Base-by-base conservation (phyloP, 345 rosid genomes). In the Salix viminalis region DNA sequence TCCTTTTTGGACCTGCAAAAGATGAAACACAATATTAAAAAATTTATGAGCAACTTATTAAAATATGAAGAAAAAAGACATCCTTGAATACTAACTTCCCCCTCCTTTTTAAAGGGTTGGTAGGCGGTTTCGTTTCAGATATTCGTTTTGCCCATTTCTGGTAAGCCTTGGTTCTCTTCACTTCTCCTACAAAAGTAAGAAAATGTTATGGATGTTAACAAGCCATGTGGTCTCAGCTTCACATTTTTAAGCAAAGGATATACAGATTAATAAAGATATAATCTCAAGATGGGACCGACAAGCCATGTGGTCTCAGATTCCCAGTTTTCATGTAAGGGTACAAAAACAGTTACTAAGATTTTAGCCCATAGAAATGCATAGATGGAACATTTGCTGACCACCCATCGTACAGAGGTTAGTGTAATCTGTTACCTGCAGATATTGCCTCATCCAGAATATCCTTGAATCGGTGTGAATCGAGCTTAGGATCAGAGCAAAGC, bases 401-500 rank as follows among this genome's bases (percentile, higher is more conserved):
- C 28, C 1, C 23, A 10, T 9, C 28, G n/a, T 10, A 34, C 8
- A 37, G 24, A 60, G 36, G 21, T 60, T 44, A 39, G 50, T 14
- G 37, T 5, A 52, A 82, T 39, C 16, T 54, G 79, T 58, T 75
- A 90, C 98, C 98, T 2, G 90, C 85, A 81, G 89, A 85, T 58
- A 94, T 85, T 65, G 92, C 89, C 77, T 87, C 93, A 62, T 88
- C 94, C 4, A 96, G 84, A 64, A 92, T 86, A 82, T 86, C 91
- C 89, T 82, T 92, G 84, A 90, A 92, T 62, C 94, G 94, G 82
- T 90, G 97, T 34, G 97, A 96, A 81, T 96, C 98, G 72, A 94
- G 93, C 85, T 89, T 92, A 37, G 91, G 86, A 76, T 94, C 89
- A 3, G 97, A 96, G 85, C 97, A 92, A 60, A 91, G 93, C 97